Conservation (phyloP, 306 rosid species). For the Cucumis cinereus region DNA sequence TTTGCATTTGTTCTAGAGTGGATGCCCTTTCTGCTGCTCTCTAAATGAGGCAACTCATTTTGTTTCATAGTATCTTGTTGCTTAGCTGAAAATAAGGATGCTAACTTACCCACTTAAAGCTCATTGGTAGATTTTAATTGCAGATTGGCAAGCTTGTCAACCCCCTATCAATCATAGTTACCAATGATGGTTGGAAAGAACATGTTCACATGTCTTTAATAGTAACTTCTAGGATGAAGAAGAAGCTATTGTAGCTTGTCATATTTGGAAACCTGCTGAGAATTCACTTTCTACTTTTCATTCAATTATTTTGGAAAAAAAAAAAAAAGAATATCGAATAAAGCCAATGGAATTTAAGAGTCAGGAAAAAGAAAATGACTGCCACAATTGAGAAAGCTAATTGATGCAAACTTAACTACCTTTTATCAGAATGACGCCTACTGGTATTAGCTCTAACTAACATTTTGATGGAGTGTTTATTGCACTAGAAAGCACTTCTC, state of each 20-base stretch:
- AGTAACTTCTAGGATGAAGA: neutral
- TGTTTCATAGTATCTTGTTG: conserved; percentile 22
- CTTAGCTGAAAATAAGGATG: conserved; percentile 56
- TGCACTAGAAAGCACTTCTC: neutral
- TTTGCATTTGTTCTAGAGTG: conserved; percentile 31
- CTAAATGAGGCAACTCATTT: conserved; percentile 14
- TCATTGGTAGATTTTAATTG: conserved; percentile 18
- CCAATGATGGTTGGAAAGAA: conserved; percentile 16
- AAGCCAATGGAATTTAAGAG: neutral
- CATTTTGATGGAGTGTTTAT: neutral
- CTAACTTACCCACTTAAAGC: conserved; percentile 7
- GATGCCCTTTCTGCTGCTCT: conserved; percentile 4
- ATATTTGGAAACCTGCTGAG: conserved; percentile 7
- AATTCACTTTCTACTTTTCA: neutral
- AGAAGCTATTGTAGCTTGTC: conserved; percentile 4
- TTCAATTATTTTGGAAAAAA: neutral
- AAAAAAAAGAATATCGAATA: neutral
- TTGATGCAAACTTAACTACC: neutral
- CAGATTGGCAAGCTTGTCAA: conserved; percentile 21
- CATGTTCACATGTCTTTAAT: conserved; percentile 5
- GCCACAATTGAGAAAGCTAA: neutral
- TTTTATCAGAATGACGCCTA: neutral
- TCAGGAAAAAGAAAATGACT: neutral
- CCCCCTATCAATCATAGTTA: neutral
- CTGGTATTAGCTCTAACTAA: neutral